Evolutionary conservation across 2,329 filamentous ascomycete species (phyloP), one percentile per base, ranked within the genome.

Genomic region (Pseudogymnoascus sp.): DNA sequence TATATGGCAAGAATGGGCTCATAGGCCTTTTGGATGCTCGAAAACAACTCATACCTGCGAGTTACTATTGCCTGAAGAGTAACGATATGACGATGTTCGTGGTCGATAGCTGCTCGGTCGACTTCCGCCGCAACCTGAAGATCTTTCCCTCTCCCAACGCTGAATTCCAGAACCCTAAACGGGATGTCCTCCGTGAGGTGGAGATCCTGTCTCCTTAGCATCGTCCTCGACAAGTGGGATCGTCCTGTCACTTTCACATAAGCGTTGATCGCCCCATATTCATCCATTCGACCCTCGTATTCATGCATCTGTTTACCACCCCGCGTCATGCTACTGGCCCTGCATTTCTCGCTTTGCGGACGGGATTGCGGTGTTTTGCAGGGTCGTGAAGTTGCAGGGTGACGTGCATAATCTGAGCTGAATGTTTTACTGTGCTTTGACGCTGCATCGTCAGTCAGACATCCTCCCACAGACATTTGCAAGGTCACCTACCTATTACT

Each of bases 261-360:
- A 53, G 47, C 47, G 47, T 53, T 53, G 26, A 53, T 53, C 47
- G 24, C 47, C 47, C 47, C 47, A 53, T 53, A 53, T 53, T 31
- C 47, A 16, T 53, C 26, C 26, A 29, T 16, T 31, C n/a, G 14
- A 31, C 47, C 44, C 24, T 53, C 47, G 47, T 53, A 53, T 53
- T 31, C 14, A n/a, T 29, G 26, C 14, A 29, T 31, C 47, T 53
- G 26, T 53, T 53, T 53, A 31, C 24, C 7, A 53, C 31, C 47
- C 24, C 14, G 26, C 26, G 26, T 31, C 26, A 31, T 29, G 26
- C 47, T 31, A 53, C 24, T 53, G 47, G 47, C 47, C 24, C n/a
- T 53, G 47, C 24, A 16, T 2, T 31, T 31, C 14, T 53, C n/a
- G 6, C 26, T 31, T 7, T 24, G n/a, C 6, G 7, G 47, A 53